Conservation (phyloP, 306 rosid genomes). For the Boehmeria nivea region DNA sequence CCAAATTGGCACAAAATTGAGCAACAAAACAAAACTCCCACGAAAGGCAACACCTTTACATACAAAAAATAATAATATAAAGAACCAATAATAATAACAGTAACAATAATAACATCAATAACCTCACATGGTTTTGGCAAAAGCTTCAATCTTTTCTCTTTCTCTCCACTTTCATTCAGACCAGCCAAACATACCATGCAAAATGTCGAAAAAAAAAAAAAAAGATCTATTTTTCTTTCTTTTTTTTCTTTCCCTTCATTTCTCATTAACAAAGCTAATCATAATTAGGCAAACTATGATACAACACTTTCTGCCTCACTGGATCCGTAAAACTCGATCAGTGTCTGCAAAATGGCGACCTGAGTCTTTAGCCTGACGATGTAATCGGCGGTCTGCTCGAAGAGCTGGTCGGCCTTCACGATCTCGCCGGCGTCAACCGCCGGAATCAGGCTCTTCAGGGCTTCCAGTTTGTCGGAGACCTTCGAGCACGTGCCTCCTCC, state of each 20-base stretch:
- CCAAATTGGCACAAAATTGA: neutral
- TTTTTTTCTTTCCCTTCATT: neutral
- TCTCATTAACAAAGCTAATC: conserved; percentile 12
- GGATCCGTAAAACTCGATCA: conserved; percentile 58
- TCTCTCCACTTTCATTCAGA: conserved; percentile 28
- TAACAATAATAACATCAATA: conserved; percentile 13
- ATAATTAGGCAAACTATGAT: conserved; percentile 30
- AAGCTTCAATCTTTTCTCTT: conserved; percentile 26
- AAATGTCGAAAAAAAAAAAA: conserved; percentile 21
- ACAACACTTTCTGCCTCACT: conserved; percentile 36
- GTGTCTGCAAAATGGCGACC: conserved; percentile 71
- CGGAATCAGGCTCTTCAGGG: conserved; percentile 66
- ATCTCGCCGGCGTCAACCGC: conserved; percentile 18
- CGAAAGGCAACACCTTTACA: conserved; percentile 8
- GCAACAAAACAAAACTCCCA: neutral
- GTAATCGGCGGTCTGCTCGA: conserved; percentile 82
- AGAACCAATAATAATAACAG: too few species aligned
- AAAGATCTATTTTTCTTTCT: conserved; percentile 1
- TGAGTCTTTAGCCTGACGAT: conserved; percentile 55
- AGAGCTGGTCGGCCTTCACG: conserved; percentile 54
- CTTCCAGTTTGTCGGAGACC: conserved; percentile 52
- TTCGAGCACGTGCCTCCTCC: conserved; percentile 34
- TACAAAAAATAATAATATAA: conserved; percentile 9
- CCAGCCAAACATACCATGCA: conserved; percentile 37
- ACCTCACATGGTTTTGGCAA: conserved; percentile 8